phyloP scores from a whole-genome alignment of 495 filamentous ascomycete species.

The Xylaria scruposa region DNA sequence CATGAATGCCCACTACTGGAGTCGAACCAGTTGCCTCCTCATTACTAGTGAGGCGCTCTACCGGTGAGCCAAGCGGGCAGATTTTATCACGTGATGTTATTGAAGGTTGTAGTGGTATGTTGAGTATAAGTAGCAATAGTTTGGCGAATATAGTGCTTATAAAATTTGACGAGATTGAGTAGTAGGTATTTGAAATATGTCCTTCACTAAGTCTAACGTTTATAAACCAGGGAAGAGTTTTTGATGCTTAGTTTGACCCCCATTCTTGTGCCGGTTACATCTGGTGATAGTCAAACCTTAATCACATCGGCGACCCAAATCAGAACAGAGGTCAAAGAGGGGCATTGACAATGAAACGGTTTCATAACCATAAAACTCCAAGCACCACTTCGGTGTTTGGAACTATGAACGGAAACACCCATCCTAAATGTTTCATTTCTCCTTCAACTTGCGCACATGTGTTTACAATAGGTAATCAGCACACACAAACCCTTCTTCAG shows the following conservation, averaged over 20 bases:
- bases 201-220: not conserved
- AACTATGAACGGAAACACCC: not conserved
- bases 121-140: no score
- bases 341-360: no score
- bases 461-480: slow-evolving; percentile 33
- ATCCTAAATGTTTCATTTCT: not conserved
- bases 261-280: not conserved
- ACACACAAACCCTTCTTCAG: slow-evolving; percentile 39
- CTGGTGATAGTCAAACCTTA: not conserved
- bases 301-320: no score
- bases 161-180: no score
- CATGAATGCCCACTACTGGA: slow-evolving; percentile 20
- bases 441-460: not conserved
- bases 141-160: no score
- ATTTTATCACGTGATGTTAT: slow-evolving; percentile 4
- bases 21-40: slow-evolving; percentile 24
- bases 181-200: not conserved
- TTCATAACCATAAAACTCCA: no score
- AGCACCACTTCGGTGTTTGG: not conserved
- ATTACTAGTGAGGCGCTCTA: slow-evolving; percentile 28
- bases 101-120: not conserved
- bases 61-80: slow-evolving; percentile 24
- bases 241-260: not conserved
- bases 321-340: no score
- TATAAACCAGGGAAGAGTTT: not conserved